Evolutionary conservation across 2,329 filamentous ascomycete species (phyloP), one percentile per base, ranked within the genome.

Genomic region (Hypocrella siamensis): DNA sequence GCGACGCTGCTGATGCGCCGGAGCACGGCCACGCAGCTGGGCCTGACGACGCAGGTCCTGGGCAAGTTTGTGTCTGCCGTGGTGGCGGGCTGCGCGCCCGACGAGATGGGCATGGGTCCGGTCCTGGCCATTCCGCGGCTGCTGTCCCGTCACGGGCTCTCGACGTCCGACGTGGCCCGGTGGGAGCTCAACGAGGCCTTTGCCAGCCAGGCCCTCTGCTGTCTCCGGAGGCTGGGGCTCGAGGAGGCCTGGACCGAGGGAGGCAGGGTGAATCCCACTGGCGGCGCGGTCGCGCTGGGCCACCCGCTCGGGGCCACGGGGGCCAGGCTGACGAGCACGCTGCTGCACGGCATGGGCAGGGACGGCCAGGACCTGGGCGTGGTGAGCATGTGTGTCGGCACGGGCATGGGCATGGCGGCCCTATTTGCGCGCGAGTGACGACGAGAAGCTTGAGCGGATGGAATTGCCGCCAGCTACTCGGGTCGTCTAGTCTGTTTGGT

Each of bases 151-250:
- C 69, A 78, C 2, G 82, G 76, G 1, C 52, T 94, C 11, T 49
- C 57, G 27, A 75, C 61, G 10, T 61, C 64, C 3, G 83, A 94
- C 35, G 71, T 96, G 0, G 69, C 77, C 22, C 62, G 90, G 8
- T 94, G 85, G 85, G 86, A 94, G 63, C 79, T 94, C 54, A 94
- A 94, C 54, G 86, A 94, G 67, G 73, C 74, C 6, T 78, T 78
- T 53, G 73, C 73, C 3, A 74, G 68, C 44, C 73, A 78, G 54
- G 62, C 70, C 2, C 54, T 79, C 5, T 67, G 93, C 57, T 86
- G 79, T 44, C 58, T 88, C 28, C 61, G 83, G 37, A 67, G 73
- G 45, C 49, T 90, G 9, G 79, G 75, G 0, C 58, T 88, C 15
- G 75, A 75, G 51, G 51, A 58, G 46, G 70, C 47, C 42, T 74